Evolutionary conservation across 1,284 basidiomycete species (phyloP).

Genomic region (Trichosporon sp.): DNA sequence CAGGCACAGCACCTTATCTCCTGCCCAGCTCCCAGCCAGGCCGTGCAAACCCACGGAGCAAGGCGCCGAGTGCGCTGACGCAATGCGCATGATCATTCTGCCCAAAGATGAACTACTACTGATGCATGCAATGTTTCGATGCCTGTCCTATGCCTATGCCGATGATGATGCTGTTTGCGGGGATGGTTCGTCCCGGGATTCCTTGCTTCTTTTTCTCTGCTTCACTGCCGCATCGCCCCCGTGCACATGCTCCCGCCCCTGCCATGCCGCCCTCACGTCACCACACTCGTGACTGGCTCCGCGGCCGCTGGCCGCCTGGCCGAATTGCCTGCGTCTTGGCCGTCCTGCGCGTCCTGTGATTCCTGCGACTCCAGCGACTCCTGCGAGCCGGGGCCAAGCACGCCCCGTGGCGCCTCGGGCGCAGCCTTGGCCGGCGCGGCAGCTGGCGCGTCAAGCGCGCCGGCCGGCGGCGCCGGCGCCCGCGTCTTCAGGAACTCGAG

Average conservation of each 20-base stretch:
- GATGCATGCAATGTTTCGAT: not conserved
- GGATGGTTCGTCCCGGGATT: not conserved
- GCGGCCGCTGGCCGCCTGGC: too few relatives aligned
- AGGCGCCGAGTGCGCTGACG: not conserved
- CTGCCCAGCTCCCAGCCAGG: not conserved
- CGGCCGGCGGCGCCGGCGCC: not conserved
- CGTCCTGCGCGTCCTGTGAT: too few relatives aligned
- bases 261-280: not conserved
- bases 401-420: too few relatives aligned
- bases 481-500: constrained; percentile 7
- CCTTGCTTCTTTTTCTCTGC: not conserved
- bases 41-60: not conserved
- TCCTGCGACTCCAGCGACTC: too few relatives aligned
- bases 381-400: too few relatives aligned
- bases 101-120: not conserved
- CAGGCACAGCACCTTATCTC: not conserved
- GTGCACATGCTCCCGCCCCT: not conserved
- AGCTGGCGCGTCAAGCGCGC: not conserved
- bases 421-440: not conserved
- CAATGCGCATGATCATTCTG: not conserved
- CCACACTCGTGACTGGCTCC: not conserved
- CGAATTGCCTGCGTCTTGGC: too few relatives aligned
- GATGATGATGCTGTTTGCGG: not conserved
- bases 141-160: not conserved
- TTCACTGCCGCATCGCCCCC: too few relatives aligned